Evolutionary conservation across 805 yeast species (phyloP).

Genomic region (Sugiyamaella floridensis): DNA sequence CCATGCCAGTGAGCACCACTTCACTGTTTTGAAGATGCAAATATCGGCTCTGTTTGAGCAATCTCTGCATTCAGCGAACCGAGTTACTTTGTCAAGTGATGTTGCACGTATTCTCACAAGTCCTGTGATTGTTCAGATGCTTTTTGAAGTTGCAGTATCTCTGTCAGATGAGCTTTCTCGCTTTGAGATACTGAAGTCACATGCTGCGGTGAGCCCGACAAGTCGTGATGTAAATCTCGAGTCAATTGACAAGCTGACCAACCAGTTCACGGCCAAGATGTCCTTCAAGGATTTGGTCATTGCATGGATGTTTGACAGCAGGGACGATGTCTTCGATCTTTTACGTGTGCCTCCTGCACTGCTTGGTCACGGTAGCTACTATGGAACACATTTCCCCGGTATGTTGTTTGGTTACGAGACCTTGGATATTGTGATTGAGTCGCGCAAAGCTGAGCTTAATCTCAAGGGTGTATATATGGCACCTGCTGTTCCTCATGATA

Average conservation of each 20-base stretch:
- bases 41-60: neutral
- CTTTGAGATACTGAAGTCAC: neutral
- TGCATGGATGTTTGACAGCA: conserved; percentile 67
- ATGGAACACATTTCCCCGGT: conserved; percentile 44
- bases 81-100: conserved; percentile 1
- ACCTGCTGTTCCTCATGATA: conserved; percentile 52
- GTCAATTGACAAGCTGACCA: neutral
- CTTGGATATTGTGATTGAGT: conserved; percentile 58
- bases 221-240: neutral
- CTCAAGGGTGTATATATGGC: conserved; percentile 64
- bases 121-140: neutral
- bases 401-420: conserved; percentile 71
- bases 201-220: neutral
- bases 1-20: neutral
- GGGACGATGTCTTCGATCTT: neutral
- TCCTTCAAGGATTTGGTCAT: conserved; percentile 22
- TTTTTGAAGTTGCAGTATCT: neutral
- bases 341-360: conserved; percentile 22
- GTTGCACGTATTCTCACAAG: neutral
- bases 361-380: neutral
- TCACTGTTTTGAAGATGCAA: neutral
- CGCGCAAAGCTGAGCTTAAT: conserved; percentile 58
- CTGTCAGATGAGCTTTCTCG: neutral
- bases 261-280: conserved; percentile 1
- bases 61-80: neutral